Base-by-base conservation (phyloP, 2,329 filamentous ascomycete genomes). In the Trichophyton mentagrophytes region DNA sequence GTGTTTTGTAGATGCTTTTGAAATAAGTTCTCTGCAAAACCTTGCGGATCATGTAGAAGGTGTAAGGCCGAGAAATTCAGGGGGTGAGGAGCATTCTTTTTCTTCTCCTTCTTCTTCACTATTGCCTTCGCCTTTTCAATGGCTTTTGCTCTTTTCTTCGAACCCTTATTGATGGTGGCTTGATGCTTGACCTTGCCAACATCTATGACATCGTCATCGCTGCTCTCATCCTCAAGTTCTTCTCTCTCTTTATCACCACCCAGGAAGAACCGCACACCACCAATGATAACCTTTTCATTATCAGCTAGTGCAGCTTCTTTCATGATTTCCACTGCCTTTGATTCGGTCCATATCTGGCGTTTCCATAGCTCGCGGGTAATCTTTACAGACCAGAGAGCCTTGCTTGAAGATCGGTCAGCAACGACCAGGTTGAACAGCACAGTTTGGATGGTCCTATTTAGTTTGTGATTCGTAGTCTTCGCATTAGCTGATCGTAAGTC, bases 41-140 rank as follows among this genome's bases (percentile, higher is more conserved):
- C 89, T 72, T 99, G 93, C 0, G 93, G 91, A 67, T 97, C 91
- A 72, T 96, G 89, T 2, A 99, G 80, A 22, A 99, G 81, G 72
- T 99, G 93, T 46, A 99, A 80, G 0, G 93, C 93, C 0, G 91
- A 96, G 73, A 99, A 99, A 77, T 99, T 99, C 65, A 99, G 82
- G 0, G 87, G 85, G 68, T 95, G 89, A 2, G 90, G 89, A 65
- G 89, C 84, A 65, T 84, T 84, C 82, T 96, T 96, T 79, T 95
- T 95, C 70, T 85, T 85, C 71, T 96, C 89, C 69, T 87, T 84
- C 70, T 81, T 85, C 77, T 90, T 95, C 46, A 96, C 82, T 65
- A 86, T 89, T n/a, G 85, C 83, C 2, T 90, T 82, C 0, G 93
- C 93, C 71, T 85, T 89, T 61, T 88, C 88, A 59, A 96, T 82